A percentile compares a stretch with the other conserved stretches of the same genome.
phyloP scores from a whole-genome alignment of 768 basidiomycete species.

The Pisolithus sp. region DNA sequence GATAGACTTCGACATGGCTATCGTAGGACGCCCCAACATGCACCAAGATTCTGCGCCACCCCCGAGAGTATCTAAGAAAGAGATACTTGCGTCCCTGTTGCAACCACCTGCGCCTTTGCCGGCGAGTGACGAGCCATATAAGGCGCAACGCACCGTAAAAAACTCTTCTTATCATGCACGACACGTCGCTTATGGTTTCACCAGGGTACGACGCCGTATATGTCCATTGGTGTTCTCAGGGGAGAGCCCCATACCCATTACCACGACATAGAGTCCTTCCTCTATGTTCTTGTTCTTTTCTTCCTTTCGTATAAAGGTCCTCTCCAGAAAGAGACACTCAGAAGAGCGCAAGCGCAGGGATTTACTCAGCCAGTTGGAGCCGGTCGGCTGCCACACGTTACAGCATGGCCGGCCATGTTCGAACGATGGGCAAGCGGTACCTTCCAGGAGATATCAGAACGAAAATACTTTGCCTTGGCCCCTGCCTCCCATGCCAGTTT shows the following conservation, averaged over 20 bases:
- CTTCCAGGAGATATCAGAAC: no score
- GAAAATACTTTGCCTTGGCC: no score
- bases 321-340: neutral
- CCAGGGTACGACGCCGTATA: conserved; percentile 9
- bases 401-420: conserved; percentile 2
- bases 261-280: conserved; percentile 13
- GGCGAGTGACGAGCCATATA: neutral
- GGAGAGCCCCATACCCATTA: conserved; percentile 2
- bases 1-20: conserved; percentile 8
- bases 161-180: neutral
- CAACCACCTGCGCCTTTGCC: neutral
- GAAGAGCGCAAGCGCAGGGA: neutral
- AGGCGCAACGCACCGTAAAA: conserved; percentile 2
- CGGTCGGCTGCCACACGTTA: neutral
- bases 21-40: neutral
- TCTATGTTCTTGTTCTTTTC: conserved; percentile 12
- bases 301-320: conserved; percentile 9
- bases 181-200: neutral
- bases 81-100: no score
- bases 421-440: neutral
- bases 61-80: neutral
- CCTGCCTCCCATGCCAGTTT: no score
- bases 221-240: conserved; percentile 6
- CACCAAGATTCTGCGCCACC: neutral
- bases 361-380: conserved; percentile 1